Base-by-base conservation (phyloP, 331 rosid genomes). In the Telfairia occidentalis region DNA sequence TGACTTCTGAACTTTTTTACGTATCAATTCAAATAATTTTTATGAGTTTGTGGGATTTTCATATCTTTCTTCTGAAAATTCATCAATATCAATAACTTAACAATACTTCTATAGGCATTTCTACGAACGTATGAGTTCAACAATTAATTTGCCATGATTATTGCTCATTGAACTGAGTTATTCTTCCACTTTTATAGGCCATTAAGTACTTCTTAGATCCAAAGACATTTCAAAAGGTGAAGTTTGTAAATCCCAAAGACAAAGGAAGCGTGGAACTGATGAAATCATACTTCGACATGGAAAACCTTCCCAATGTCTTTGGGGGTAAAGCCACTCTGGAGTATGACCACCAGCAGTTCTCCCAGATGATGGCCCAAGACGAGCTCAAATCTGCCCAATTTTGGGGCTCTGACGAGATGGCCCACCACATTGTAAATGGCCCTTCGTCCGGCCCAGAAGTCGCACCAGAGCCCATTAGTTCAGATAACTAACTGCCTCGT, bases 261-360 rank as follows among this genome's bases (percentile, higher is more conserved):
- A 91, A 85, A 67, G 96, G 86, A 29, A 95, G 97, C 42, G 83
- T 84, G 37, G 97, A 91, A 80, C 82, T 90, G 78, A 91, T 95
- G 98, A 91, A 87, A 84, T 83, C 96, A 35, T 80, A 84, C 65
- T 95, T 95, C 19, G 97, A 95, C 76, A 30, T 85, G 13, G 96
- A 88, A 23, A 95, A 95, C 48, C 97, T 95, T 71, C 98, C 98
- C 0, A 82, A 79, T 40, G 97, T 87, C 34, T 83, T 91, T 66
- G 98, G 98, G 5, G 98, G 97, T 5, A 80, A 92, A 71, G 91
- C 96, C 77, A 86, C 90, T 77, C 63, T 95, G 0, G 77, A 85
- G 37, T 95, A 91, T 63, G 90, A 95, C 45, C 98, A 95, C 16
- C 90, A 88, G 74, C 92, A 90, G 78, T 95, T 88, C 82, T 91